Evolutionary conservation across 805 yeast genomes (phyloP), one percentile per base, ranked within the genome.

Genomic region (Metschnikowia drakensbergensis): DNA sequence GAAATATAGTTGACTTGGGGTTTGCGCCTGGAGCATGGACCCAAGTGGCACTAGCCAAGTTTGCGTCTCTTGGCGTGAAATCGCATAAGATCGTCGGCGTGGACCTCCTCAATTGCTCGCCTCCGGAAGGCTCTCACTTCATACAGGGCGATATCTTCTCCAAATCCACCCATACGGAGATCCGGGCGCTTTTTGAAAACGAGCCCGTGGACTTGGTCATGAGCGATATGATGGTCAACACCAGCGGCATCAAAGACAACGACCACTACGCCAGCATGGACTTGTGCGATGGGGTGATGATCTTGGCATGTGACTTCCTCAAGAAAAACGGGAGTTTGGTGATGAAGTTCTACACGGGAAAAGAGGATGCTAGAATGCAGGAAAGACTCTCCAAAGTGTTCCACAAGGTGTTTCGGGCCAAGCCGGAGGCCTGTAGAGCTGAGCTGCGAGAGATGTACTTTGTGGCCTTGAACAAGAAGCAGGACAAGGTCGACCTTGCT

Each of bases 181-280:
- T 88, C 7, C 63, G 79, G 37, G 68, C 73, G 1, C 79, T 76
- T 58, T 85, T 86, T 54, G 53, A 58, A 3, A 64, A 59, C n/a
- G 52, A 58, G 48, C 45, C 32, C 0, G 58, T 67, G 6, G 74
- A 75, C 50, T 56, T 72, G 37, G 79, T 78, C 47, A 82, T 96
- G 41, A 86, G 82, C 63, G 73, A 74, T 69, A 92, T 97, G 98
- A 86, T 92, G 87, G 87, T 89, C 42, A 92, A 92, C 62, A 88
- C 97, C 3, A 75, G 90, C 10, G 98, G 99, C 3, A 68, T 88
- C 36, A 79, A 83, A 7, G 82, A 86, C 36, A 80, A 81, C 54
- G 99, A 92, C 64, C 98, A 92, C 66, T 69, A 77, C 10, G 81
- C 81, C 55, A 89, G 96, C 52, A 85, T 94, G 88, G 91, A 91